A percentile compares a stretch with the other conserved stretches of the same genome.
Evolutionary conservation across 108 stramenopile genomes (phyloP).

Genomic region (Conticribra weissflogii): DNA sequence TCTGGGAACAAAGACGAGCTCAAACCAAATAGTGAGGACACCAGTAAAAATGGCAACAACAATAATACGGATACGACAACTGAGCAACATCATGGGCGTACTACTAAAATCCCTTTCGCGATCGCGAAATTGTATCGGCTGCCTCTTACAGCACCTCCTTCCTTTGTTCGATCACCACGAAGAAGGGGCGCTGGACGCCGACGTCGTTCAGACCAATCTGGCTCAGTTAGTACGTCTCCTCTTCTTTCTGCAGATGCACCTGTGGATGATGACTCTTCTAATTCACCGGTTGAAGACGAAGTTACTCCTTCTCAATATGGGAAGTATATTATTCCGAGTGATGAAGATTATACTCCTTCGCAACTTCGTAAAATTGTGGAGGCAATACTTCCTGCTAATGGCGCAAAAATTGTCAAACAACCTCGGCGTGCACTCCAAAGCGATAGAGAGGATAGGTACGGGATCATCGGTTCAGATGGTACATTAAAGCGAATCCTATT

Average conservation of each 20-base stretch:
- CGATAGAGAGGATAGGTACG: conserved; percentile 35
- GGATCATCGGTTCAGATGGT: conserved; percentile 63
- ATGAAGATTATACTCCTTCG: conserved; percentile 35
- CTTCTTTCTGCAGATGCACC: conserved; percentile 19
- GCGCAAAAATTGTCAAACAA: conserved; percentile 46
- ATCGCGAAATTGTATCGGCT: conserved; percentile 42
- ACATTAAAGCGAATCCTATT: conserved; percentile 72
- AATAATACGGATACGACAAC: too few relatives aligned
- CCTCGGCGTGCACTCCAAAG: conserved; percentile 34
- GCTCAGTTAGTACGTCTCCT: conserved; percentile 40
- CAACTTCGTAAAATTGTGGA: conserved; percentile 35
- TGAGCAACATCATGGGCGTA: conserved; percentile 2
- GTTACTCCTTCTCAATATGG: neutral
- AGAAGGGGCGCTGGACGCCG: conserved; percentile 8
- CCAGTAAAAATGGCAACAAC: too few relatives aligned
- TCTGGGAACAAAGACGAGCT: too few relatives aligned
- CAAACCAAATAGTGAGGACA: too few relatives aligned
- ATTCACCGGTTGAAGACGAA: conserved; percentile 11
- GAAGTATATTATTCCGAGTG: conserved; percentile 29
- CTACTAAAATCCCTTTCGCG: conserved; percentile 43
- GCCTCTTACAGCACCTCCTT: conserved; percentile 20
- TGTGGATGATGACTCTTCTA: conserved; percentile 11
- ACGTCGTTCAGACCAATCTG: conserved; percentile 5
- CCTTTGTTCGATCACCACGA: conserved; percentile 11
- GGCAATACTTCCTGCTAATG: conserved; percentile 42